These are phyloP conservation scores for Boletus reticulatus DNA, from an alignment of 768 basidiomycete species.

Conservation along the genomic window DNA sequence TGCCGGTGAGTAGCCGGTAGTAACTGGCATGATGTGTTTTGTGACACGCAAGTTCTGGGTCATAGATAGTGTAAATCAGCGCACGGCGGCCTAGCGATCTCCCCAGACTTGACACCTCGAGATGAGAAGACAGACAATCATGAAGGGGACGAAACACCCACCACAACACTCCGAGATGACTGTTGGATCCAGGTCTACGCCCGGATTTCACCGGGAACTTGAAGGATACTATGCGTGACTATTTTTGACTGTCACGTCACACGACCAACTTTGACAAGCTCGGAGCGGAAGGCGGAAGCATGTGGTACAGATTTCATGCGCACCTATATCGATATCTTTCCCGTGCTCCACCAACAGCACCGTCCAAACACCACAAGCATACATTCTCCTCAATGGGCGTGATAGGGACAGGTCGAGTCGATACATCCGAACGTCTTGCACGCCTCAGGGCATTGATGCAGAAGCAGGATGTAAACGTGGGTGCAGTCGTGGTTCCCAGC, in stretches of 20 bases:
- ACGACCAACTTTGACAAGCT: not conserved
- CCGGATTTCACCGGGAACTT: too few species aligned
- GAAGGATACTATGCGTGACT: not conserved
- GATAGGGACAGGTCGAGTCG: conserved; percentile 41
- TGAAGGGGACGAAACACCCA: too few species aligned
- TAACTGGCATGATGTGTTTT: too few species aligned
- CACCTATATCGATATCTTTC: conserved; percentile 23
- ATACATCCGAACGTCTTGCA: conserved; percentile 63
- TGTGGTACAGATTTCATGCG: conserved; percentile 25
- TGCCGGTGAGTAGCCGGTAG: too few species aligned
- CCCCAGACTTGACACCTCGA: too few species aligned
- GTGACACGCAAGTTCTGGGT: too few species aligned
- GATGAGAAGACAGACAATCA: too few species aligned
- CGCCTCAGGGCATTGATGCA: conserved; percentile 71
- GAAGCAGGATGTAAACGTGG: conserved; percentile 48
- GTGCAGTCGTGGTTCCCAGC: conserved; percentile 81
- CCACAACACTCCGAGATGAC: too few species aligned
- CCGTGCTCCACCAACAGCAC: conserved; percentile 7
- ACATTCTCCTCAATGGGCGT: conserved; percentile 36
- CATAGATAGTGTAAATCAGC: too few species aligned
- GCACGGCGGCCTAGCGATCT: too few species aligned
- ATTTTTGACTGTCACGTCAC: conserved; percentile 1
- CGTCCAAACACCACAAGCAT: not conserved
- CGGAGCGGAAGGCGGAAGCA: conserved; percentile 25
- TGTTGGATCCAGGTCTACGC: too few species aligned